Conservation (phyloP, 2,329 filamentous ascomycete species). For the Fusarium anthophilum region DNA sequence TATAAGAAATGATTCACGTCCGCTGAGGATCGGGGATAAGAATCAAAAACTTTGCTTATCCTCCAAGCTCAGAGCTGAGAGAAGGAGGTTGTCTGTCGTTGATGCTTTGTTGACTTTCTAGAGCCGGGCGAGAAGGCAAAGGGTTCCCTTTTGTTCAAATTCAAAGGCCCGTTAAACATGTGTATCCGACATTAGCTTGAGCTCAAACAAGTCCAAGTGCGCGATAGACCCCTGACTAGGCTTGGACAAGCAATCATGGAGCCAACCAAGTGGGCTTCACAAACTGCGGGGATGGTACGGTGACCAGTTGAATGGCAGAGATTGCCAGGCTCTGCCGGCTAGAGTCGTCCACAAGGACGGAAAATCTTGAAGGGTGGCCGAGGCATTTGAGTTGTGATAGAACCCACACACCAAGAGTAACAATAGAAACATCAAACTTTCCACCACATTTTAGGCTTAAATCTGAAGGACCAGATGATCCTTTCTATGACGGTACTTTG, state of each 20-base stretch:
- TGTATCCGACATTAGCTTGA: slow-evolving; percentile 34
- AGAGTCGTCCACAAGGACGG: slow-evolving; percentile 37
- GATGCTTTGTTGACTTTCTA: slow-evolving; percentile 27
- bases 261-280: slow-evolving; percentile 34
- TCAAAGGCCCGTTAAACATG: slow-evolving; percentile 30
- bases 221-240: slow-evolving; percentile 43
- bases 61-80: slow-evolving; percentile 1
- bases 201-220: slow-evolving; percentile 23
- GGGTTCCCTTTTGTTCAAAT: slow-evolving; percentile 31
- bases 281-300: slow-evolving; percentile 37
- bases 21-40: neutral
- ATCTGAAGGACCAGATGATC: neutral
- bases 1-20: neutral
- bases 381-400: slow-evolving; percentile 2
- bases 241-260: slow-evolving; percentile 39
- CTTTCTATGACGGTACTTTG: neutral
- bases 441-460: slow-evolving; percentile 3
- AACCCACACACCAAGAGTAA: slow-evolving; percentile 1
- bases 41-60: neutral
- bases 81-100: slow-evolving; percentile 1
- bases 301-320: slow-evolving; percentile 37
- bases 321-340: slow-evolving; percentile 16
- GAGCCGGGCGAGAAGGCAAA: slow-evolving; percentile 12
- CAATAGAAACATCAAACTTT: slow-evolving; percentile 6
- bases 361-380: slow-evolving; percentile 35